Conservation (phyloP, 2,329 filamentous ascomycete species). For the Stachybotrys chlorohalonatus region DNA sequence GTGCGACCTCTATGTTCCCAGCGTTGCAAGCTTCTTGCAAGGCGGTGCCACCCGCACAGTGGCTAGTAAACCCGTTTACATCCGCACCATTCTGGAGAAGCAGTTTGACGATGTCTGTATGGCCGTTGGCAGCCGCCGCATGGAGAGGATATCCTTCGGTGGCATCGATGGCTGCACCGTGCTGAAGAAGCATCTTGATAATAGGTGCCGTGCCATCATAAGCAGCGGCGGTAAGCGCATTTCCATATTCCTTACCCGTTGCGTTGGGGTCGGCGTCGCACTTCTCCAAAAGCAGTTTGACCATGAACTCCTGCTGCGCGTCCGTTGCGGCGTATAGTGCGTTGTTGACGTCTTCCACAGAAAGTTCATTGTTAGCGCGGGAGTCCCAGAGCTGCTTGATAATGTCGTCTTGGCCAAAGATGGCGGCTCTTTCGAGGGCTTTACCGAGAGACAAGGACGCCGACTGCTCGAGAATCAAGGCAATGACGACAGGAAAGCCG, state of each 20-base stretch:
- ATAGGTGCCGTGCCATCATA: neutral
- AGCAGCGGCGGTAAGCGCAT: neutral
- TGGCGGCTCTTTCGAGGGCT: slow-evolving; percentile 1
- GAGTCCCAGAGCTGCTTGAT: neutral
- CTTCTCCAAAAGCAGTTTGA: neutral
- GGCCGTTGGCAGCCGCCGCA: neutral
- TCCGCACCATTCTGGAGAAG: neutral
- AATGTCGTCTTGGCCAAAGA: neutral
- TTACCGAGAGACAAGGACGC: slow-evolving; percentile 1
- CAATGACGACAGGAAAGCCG: slow-evolving; percentile 2
- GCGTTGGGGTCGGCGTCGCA: neutral
- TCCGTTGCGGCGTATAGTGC: neutral
- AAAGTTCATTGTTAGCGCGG: neutral
- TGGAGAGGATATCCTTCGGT: neutral
- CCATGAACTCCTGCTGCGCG: neutral
- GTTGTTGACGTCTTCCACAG: neutral
- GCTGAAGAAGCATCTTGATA: neutral
- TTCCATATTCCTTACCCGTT: neutral
- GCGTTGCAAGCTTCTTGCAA: neutral
- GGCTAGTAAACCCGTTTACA: neutral
- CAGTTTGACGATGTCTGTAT: neutral
- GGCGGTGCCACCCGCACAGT: neutral
- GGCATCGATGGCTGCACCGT: neutral
- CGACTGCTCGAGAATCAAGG: slow-evolving; percentile 1
- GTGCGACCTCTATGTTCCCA: neutral